Base-by-base conservation (phyloP, 208 protist species). In the Wallacemonas sp. region DNA sequence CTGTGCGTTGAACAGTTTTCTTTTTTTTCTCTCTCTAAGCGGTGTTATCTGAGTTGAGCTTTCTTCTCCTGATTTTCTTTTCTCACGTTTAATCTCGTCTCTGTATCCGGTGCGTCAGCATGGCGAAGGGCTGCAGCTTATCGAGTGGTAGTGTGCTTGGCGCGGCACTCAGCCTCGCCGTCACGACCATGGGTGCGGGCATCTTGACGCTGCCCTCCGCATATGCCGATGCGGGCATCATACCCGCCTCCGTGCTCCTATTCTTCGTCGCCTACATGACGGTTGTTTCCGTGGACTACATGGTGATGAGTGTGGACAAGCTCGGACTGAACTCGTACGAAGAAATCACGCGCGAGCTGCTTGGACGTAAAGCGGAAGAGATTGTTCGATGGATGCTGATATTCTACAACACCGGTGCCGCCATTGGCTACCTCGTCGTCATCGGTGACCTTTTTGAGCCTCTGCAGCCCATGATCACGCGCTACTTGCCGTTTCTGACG, bases 161-260 rank as follows among this genome's bases (percentile, higher is more conserved):
- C 1, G 79, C 73, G 32, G 83, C 86, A 19, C 65, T 92, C 15
- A 86, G 68, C 44, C 72, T 92, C 13, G 77, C 86, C 2, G 86
- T 92, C 22, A 87, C 81, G 33, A 90, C 83, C 9, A 89, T 92
- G 75, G 86, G 86, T 42, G 83, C 83, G 12, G 82, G 83, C 29
- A 88, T 92, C 44, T 70, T 92, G 42, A 88, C 86, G 12, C 71
- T 92, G 22, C 86, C 86, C 10, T 88, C 81, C 26, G 83, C 86
- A 27, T 92, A 80, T 66, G 68, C 65, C 27, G 73, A 87, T 53
- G 86, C 78, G 5, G 86, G 82, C 37, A 52, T 92, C 55, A 19
- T 86, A 19, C 74, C 65, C 3, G 70, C 81, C 10, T 68, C 68
- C n/a, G 6, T 78, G 1, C 15, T 90, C 33, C 61, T 92, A 1